phyloP scores from a whole-genome alignment of 768 basidiomycete genomes.

The Epithele typhae region DNA sequence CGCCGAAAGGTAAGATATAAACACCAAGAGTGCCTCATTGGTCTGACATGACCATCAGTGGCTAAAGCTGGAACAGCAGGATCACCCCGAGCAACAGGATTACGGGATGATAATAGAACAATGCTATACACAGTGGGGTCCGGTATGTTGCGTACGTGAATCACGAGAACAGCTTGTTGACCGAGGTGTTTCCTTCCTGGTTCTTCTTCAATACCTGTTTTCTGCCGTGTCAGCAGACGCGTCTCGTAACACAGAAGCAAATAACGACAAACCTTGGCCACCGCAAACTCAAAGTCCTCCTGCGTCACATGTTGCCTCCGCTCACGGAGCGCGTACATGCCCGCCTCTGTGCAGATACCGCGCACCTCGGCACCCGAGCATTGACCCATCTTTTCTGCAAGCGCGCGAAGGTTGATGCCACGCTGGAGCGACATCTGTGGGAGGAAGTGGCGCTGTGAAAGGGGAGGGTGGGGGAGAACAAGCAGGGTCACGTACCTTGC shows the following conservation, averaged over 20 bases:
- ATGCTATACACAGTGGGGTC: too few relatives aligned
- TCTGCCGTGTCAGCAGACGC: too few relatives aligned
- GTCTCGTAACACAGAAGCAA: too few relatives aligned
- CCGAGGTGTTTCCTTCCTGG: conserved; percentile 90
- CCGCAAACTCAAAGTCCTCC: conserved; percentile 98
- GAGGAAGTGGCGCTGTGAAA: neutral
- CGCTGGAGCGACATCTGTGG: conserved; percentile 92
- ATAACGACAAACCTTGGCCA: conserved; percentile 69
- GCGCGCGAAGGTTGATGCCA: conserved; percentile 91
- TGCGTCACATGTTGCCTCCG: conserved; percentile 96
- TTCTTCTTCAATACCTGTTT: conserved; percentile 87
- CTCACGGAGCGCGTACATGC: conserved; percentile 96
- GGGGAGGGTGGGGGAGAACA: neutral
- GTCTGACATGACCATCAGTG: too few relatives aligned
- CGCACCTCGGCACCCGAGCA: conserved; percentile 97
- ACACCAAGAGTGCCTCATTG: too few relatives aligned
- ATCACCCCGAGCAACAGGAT: too few relatives aligned
- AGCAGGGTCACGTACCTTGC: conserved; percentile 73
- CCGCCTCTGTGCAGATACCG: conserved; percentile 97
- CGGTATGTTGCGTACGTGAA: too few relatives aligned
- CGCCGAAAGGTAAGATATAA: too few relatives aligned
- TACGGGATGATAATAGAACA: too few relatives aligned
- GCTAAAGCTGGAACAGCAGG: too few relatives aligned
- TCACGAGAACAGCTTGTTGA: conserved; percentile 91
- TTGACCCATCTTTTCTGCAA: conserved; percentile 99